Evolutionary conservation across 164 flowering plant genomes (phyloP).

Genomic region (Vitis riparia): DNA sequence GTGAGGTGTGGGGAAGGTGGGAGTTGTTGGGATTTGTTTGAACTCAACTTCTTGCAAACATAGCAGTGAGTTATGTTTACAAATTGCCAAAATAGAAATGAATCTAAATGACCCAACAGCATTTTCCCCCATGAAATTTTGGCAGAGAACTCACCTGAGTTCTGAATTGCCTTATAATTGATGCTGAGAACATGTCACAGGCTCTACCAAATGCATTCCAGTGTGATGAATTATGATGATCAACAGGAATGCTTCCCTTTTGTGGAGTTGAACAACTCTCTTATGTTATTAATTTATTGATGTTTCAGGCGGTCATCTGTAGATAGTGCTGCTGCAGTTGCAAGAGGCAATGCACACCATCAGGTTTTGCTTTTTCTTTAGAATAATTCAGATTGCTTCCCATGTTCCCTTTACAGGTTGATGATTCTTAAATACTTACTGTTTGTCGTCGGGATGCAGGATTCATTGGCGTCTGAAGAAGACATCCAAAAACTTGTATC

Average conservation of each 20-base stretch:
- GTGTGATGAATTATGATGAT: neutral
- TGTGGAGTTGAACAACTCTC: neutral
- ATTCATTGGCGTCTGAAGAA: slow-evolving; percentile 48
- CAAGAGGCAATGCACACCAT: slow-evolving; percentile 20
- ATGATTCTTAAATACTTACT: neutral
- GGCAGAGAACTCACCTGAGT: neutral
- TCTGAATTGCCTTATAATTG: neutral
- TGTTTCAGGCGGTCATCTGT: slow-evolving; percentile 40
- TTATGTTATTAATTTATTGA: slow-evolving; percentile 4
- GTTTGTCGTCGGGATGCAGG: slow-evolving; percentile 36
- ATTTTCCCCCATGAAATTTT: neutral
- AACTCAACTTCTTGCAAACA: no score
- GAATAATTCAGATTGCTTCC: no score
- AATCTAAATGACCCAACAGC: neutral
- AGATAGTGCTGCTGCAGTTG: slow-evolving; percentile 29
- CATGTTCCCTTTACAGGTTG: neutral
- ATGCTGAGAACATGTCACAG: neutral
- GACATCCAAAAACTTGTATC: slow-evolving; percentile 72
- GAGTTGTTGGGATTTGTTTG: no score
- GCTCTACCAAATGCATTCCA: neutral
- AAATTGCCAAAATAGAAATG: no score
- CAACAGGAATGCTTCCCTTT: neutral
- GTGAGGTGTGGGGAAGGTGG: no score
- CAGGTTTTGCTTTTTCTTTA: slow-evolving; percentile 39
- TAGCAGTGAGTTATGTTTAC: no score